These are phyloP conservation scores for Taxillus chinensis DNA, from an alignment of 164 flowering plant species.

Conservation along the genomic window DNA sequence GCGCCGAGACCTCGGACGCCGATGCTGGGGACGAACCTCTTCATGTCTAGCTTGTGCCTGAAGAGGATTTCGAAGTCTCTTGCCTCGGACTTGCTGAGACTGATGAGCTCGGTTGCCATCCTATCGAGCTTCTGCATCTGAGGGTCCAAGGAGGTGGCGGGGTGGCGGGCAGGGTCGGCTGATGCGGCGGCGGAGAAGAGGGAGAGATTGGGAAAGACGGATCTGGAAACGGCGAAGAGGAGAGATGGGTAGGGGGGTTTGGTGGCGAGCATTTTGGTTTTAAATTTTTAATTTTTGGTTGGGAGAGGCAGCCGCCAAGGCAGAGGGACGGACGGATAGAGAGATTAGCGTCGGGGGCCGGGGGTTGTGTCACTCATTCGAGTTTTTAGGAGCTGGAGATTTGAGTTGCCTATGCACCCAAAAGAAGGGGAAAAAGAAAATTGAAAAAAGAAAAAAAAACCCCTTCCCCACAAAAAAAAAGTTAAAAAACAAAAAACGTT, in stretches of 20 bases:
- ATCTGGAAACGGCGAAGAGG: slow-evolving; percentile 5
- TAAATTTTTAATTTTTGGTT: too few species aligned
- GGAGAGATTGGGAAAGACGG: slow-evolving; percentile 13
- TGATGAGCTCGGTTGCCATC: slow-evolving; percentile 45
- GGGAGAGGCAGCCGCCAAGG: too few species aligned
- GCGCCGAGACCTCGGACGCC: slow-evolving; percentile 16
- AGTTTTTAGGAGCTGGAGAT: too few species aligned
- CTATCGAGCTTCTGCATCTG: slow-evolving; percentile 43
- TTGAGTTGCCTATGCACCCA: too few species aligned
- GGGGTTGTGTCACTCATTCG: too few species aligned
- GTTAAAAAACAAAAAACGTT: too few species aligned
- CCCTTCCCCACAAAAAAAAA: too few species aligned
- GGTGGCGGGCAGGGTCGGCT: background rate
- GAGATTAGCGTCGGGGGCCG: too few species aligned
- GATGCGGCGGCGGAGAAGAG: slow-evolving; percentile 17
- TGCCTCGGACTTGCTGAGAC: slow-evolving; percentile 40
- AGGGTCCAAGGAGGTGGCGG: slow-evolving; percentile 5
- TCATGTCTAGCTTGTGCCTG: slow-evolving; percentile 37
- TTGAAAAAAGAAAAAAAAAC: too few species aligned
- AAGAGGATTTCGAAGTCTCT: slow-evolving; percentile 42
- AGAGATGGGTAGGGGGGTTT: slow-evolving; percentile 16
- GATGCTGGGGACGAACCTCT: slow-evolving; percentile 39
- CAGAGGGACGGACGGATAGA: too few species aligned
- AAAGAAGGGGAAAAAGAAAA: too few species aligned
- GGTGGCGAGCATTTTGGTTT: background rate